Conservation (phyloP, 768 basidiomycete genomes). For the Scleroderma citrinum region DNA sequence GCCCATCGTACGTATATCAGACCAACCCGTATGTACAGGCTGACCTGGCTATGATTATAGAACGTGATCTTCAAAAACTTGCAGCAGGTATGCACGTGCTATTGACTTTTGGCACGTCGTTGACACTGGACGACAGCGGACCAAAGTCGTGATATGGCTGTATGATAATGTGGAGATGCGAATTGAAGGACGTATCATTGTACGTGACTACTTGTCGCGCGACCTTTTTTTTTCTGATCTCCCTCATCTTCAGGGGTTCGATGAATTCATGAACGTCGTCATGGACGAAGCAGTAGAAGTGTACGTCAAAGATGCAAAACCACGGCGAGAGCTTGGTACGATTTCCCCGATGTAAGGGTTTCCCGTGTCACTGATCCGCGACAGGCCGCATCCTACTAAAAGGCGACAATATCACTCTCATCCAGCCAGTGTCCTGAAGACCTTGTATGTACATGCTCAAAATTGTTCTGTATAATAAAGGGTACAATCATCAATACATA, state of each 20-base stretch:
- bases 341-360: too few relatives aligned
- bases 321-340: slow-evolving; percentile 77
- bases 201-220: slow-evolving; percentile 41
- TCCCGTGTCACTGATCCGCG: too few relatives aligned
- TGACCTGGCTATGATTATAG: slow-evolving; percentile 34
- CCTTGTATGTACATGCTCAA: slow-evolving; percentile 3
- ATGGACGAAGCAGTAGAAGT: slow-evolving; percentile 92
- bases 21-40: background rate
- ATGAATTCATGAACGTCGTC: slow-evolving; percentile 99
- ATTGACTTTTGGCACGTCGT: slow-evolving; percentile 10
- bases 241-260: slow-evolving; percentile 77
- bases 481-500: slow-evolving; percentile 3
- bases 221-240: slow-evolving; percentile 18
- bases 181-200: slow-evolving; percentile 93
- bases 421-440: slow-evolving; percentile 57
- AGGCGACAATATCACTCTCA: slow-evolving; percentile 98
- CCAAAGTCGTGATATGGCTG: slow-evolving; percentile 88
- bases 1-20: slow-evolving; percentile 80
- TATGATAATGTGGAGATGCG: slow-evolving; percentile 97
- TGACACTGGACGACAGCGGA: slow-evolving; percentile 45
- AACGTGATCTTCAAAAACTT: slow-evolving; percentile 99
- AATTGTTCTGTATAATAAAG: slow-evolving; percentile 18
- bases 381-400: slow-evolving; percentile 92
- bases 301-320: slow-evolving; percentile 84
- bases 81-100: slow-evolving; percentile 52